Base-by-base conservation (phyloP, 148 eudicot species). In the Persicaria maculosa region DNA sequence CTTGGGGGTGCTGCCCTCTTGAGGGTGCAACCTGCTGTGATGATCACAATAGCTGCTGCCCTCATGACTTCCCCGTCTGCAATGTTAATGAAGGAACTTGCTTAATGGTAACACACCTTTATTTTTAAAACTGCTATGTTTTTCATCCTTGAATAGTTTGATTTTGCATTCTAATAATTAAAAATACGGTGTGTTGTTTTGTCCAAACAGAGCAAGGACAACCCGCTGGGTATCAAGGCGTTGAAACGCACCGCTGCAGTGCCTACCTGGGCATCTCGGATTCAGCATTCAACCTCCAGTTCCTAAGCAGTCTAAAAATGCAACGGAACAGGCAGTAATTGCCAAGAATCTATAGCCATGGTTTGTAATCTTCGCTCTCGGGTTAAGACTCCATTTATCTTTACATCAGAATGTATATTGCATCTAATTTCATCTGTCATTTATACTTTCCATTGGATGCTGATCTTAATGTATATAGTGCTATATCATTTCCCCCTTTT, bases 1-100 rank as follows among this genome's bases (percentile, higher is more conserved):
- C 43, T 14, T 77, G 83, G 83, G 83, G 81, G 25, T 81, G 84
- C 47, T 81, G 84, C 72, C 84, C 84, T 0, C 76, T 76, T n/a
- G 79, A 72, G 10, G 48, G 52, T 0, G 82, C 82, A 8, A 76
- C 79, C n/a, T 80, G 82, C 72, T 80, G 79, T 40, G 79, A 65
- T 0, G 82, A 80, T 17, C 73, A 76, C 44, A 72, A 31, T 15
- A 80, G 78, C 16, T 79, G 81, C 72, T 79, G 81, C 31, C 81
- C 81, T 1, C 72, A 22, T 15, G 81, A 77, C 2, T 78, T 68
- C 62, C 84, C 84, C 6, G 40, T 81, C 4, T 81, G 83, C 43
- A 53, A 81, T 25, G 43, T 78, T 0, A 10, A 74, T 16, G 52
- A 76, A 4, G 81, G 84, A 36, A 78, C 78, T 58, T 81, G 84